Evolutionary conservation across 208 protist species (phyloP).

Genomic region (Wallacemonas sp.): DNA sequence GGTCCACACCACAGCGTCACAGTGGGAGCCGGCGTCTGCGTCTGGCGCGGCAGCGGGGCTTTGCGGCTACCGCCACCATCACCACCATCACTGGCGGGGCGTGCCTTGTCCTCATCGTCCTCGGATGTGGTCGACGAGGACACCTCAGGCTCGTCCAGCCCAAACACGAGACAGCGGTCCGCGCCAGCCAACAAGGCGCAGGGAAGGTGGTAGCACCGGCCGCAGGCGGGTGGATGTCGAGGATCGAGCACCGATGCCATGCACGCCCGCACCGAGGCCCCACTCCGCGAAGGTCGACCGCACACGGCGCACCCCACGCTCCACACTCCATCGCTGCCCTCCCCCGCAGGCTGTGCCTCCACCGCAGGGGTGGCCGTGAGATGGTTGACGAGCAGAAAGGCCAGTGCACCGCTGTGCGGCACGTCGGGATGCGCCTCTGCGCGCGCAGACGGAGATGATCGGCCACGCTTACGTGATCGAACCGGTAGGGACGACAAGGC

Average conservation of each 20-base stretch:
- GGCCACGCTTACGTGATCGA: not conserved
- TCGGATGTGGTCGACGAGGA: too few species aligned
- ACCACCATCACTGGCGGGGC: too few species aligned
- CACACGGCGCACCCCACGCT: constrained; percentile 13
- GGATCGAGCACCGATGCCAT: not conserved
- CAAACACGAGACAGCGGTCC: constrained; percentile 53
- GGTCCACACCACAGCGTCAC: constrained; percentile 65
- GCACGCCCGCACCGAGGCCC: constrained; percentile 4
- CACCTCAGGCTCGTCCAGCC: constrained; percentile 50
- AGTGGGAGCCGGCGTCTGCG: not conserved
- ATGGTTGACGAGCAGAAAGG: not conserved
- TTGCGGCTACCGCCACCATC: too few species aligned
- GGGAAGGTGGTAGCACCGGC: constrained; percentile 55
- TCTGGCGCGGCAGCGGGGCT: too few species aligned
- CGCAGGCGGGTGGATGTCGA: constrained; percentile 13
- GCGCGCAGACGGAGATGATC: too few species aligned
- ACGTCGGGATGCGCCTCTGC: too few species aligned
- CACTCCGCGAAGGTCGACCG: not conserved
- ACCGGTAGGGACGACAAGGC: too few species aligned
- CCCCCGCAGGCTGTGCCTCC: too few species aligned
- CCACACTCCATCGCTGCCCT: too few species aligned
- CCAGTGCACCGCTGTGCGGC: not conserved
- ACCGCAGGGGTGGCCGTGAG: not conserved
- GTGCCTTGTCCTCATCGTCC: constrained; percentile 2
- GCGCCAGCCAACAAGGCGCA: constrained; percentile 75